Base-by-base conservation (phyloP, 2,329 filamentous ascomycete species). In the Hortaea werneckii region DNA sequence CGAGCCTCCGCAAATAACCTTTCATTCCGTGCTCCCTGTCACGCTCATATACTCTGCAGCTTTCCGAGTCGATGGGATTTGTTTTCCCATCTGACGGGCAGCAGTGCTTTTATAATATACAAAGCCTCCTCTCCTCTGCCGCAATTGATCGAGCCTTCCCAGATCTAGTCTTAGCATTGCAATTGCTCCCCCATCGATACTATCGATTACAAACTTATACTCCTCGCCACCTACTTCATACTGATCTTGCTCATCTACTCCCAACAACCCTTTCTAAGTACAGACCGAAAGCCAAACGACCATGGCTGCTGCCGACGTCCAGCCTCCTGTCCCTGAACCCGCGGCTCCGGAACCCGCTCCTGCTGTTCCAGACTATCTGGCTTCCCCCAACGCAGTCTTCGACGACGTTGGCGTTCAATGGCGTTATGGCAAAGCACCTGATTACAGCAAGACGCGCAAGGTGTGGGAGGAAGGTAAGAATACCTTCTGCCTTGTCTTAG, bases 381-480 rank as follows among this genome's bases (percentile, higher is more conserved):
- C 74, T 12, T 72, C 78, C 51, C 72, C 76, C 0, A 73, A 81
- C 58, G 77, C 78, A 26, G 75, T 79, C 40, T 67, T 79, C 42
- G 69, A 71, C 43, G 76, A 80, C 51, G 55, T 59, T 41, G 61
- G 71, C 8, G 75, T 73, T 8, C 67, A 70, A 45, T 83, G 80
- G 80, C 68, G 80, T 40, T 76, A 81, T 61, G 77, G 77, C 7
- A 64, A 65, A 44, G 70, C 76, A 37, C 80, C 80, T 1, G 79
- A 83, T 58, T 84, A 84, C 61, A 71, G 70, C 34, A 80, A 79
- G 58, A 83, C 80, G 2, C 69, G 80, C 34, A 71, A 74, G 47
- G 70, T 78, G 38, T 83, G 72, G 59, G 66, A 68, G 51, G 68
- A 79, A 56, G 78, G 80, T 82, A 61, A 63, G 73, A 47, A 20